Evolutionary conservation across 345 rosid genomes (phyloP).

Genomic region (Erucastrum elatum): DNA sequence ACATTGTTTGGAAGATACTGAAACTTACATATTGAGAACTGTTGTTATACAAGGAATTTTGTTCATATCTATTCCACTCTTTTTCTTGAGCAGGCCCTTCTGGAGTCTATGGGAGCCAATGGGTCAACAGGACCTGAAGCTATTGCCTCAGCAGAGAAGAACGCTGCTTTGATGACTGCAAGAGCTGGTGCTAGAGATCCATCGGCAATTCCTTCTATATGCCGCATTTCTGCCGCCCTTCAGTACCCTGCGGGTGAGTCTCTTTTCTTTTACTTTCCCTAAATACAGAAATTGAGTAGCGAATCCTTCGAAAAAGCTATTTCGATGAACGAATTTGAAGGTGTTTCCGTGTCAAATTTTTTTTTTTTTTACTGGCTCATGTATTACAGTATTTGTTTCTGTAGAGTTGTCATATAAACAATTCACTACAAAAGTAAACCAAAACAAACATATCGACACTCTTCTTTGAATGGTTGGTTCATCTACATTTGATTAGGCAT

Average conservation of each 20-base stretch:
- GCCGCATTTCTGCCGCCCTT: constrained; percentile 92
- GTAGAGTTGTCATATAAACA: no score
- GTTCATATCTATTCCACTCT: neutral
- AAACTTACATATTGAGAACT: neutral
- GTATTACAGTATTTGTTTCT: no score
- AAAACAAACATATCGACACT: neutral
- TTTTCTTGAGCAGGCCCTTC: constrained; percentile 62
- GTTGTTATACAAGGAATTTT: neutral
- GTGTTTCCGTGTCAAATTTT: neutral
- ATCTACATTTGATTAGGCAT: neutral
- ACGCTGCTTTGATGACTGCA: constrained; percentile 88
- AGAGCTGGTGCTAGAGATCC: constrained; percentile 99
- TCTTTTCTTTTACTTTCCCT: neutral
- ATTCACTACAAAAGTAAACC: neutral
- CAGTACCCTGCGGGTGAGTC: constrained; percentile 87
- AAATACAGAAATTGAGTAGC: neutral
- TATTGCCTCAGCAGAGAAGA: constrained; percentile 85
- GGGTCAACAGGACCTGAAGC: constrained; percentile 94
- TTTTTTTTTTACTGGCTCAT: no score
- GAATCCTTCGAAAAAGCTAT: neutral
- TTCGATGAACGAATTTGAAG: neutral
- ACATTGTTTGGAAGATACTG: constrained; percentile 2
- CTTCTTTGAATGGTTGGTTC: neutral
- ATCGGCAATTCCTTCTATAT: constrained; percentile 96
- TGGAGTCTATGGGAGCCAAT: constrained; percentile 81